Percentiles rank a stretch among this genome's conserved stretches.
Conservation (phyloP, 768 basidiomycete species). For the Russula ochroleuca region DNA sequence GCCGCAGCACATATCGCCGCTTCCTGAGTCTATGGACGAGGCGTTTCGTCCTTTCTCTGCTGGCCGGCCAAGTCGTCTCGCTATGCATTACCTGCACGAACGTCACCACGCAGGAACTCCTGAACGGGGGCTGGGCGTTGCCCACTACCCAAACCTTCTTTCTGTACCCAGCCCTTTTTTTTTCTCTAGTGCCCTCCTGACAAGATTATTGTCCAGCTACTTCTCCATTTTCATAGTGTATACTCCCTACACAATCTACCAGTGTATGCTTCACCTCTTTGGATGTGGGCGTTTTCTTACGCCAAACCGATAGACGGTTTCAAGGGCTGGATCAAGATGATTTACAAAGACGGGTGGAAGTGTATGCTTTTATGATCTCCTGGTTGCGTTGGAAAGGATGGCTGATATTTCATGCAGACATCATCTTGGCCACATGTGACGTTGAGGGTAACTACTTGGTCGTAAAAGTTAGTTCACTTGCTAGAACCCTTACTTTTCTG, state of each 20-base stretch:
- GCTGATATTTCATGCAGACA: slow-evolving; percentile 43
- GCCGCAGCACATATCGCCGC: slow-evolving; percentile 49
- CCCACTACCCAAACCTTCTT: slow-evolving; percentile 84
- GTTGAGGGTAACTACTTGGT: slow-evolving; percentile 88
- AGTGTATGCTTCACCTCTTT: slow-evolving; percentile 49
- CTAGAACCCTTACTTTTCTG: background rate
- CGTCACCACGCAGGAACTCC: slow-evolving; percentile 78
- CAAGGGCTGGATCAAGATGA: slow-evolving; percentile 74
- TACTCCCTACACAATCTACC: slow-evolving; percentile 86
- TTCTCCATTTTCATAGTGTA: slow-evolving; percentile 70
- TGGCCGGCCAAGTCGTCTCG: slow-evolving; percentile 80
- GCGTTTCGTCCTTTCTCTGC: slow-evolving; percentile 61
- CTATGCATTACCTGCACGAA: slow-evolving; percentile 88
- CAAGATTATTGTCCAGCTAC: slow-evolving; percentile 48
- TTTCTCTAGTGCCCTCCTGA: background rate
- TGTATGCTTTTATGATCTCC: slow-evolving; percentile 44
- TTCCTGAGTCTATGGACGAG: slow-evolving; percentile 77
- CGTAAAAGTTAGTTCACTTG: slow-evolving; percentile 49
- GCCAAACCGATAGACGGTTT: slow-evolving; percentile 56
- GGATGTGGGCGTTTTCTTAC: background rate
- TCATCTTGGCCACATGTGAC: slow-evolving; percentile 73
- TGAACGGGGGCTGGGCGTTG: slow-evolving; percentile 60
- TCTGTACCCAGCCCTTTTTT: slow-evolving; percentile 48
- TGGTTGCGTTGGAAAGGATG: background rate
- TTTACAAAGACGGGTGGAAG: slow-evolving; percentile 80